phyloP scores from a whole-genome alignment of 805 yeast genomes.

The Candida oleophila region DNA sequence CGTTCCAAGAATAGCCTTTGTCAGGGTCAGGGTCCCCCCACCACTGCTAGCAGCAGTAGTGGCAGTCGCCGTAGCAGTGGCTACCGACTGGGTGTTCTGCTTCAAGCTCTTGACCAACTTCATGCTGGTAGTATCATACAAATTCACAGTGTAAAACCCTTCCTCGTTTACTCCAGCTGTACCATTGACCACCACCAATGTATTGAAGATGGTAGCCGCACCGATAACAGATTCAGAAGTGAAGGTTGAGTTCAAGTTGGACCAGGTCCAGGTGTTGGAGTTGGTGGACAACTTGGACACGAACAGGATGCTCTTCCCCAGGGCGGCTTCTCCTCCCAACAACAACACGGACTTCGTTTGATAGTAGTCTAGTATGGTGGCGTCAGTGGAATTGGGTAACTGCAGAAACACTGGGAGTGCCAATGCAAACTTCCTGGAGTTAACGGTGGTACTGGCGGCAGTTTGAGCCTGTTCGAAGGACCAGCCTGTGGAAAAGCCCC shows the following conservation, averaged over 20 bases:
- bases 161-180: constrained; percentile 10
- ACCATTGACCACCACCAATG: constrained; percentile 43
- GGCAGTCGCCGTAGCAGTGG: background rate
- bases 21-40: background rate
- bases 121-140: constrained; percentile 42
- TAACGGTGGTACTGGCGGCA: constrained; percentile 30
- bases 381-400: constrained; percentile 17
- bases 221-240: constrained; percentile 38
- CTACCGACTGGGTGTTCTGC: constrained; percentile 8
- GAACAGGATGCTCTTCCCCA: constrained; percentile 26
- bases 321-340: constrained; percentile 57
- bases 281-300: constrained; percentile 38
- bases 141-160: constrained; percentile 29
- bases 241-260: constrained; percentile 13
- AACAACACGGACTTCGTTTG: constrained; percentile 45
- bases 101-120: constrained; percentile 25
- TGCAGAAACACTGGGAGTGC: constrained; percentile 53
- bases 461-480: constrained; percentile 41
- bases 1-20: constrained; percentile 37
- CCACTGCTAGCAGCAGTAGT: background rate
- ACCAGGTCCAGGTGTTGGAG: constrained; percentile 41
- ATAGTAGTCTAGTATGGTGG: constrained; percentile 31
- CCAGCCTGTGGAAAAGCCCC: constrained; percentile 71
- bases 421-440: constrained; percentile 53
- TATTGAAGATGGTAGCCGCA: constrained; percentile 51